Evolutionary conservation across 768 basidiomycete genomes (phyloP), one percentile per base, ranked within the genome.

Genomic region (Strobilomyces confusus): DNA sequence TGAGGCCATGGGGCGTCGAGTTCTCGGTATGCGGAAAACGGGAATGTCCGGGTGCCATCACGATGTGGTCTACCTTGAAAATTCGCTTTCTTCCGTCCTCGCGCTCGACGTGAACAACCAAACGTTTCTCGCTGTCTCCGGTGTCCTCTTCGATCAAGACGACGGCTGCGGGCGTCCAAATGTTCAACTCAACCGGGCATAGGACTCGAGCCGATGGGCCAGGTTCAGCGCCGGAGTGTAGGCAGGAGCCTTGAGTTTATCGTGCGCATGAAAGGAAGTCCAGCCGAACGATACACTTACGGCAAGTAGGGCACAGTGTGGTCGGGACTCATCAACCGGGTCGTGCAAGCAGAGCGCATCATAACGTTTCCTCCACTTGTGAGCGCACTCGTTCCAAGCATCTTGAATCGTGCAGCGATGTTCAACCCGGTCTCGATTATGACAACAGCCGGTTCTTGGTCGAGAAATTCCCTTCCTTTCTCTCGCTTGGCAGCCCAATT

Each of bases 181-280:
- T 76, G 58, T 84, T 81, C 49, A 87, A 69, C 55, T 86, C 86
- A 52, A 62, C 12, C 80, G 74, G 1, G 81, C 83, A 61, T 86
- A 87, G 51, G 67, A 73, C 67, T 87, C 86, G 3, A 88, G 74
- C 83, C 83, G 87, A 54, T 82, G 79, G 0, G 84, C 86, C 14
- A 87, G 66, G 77, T 84, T 61, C 42, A 58, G 20, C 14, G 83
- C 82, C 5, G 83, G 82, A 4, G 76, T 73, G 45, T 73, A 1
- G 75, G 58, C 5, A 83, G 84, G 67, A 83, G 84, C 22, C 81
- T 82, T 30, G 20, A 41, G 40, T 9, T 3, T 9, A 9, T 32
- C 33, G 9, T n/a, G 48, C 20, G 13, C 37, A 47, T 22, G n/a
- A n/a, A 23, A 6, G 4, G 23, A 40, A 46, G 36, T 9, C 4